Evolutionary conservation across 176 grass and related monocot genomes (phyloP), one percentile per base, ranked within the genome.

Genomic region (Pharus latifolius): DNA sequence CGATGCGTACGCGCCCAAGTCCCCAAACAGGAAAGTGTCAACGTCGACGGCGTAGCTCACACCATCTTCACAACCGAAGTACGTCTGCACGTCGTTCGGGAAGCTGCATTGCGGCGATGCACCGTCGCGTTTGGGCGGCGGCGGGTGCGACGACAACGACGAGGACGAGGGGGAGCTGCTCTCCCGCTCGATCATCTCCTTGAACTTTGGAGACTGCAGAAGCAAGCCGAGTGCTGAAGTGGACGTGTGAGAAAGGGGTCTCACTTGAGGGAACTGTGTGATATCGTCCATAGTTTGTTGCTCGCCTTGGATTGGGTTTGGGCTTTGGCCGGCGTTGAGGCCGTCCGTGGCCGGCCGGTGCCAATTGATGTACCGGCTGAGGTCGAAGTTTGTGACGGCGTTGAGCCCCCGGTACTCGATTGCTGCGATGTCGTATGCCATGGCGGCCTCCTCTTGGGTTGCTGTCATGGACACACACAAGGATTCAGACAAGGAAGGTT

Each of bases 381-480:
- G 44, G 63, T 88, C 82, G 19, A 96, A 96, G 85, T 91, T 96
- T 26, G 88, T 96, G 45, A 96, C 85, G 1, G 82, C 79, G 41
- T 86, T 91, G 22, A 84, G 79, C 15, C 92, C 88, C 1, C 85
- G 75, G 47, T 91, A 69, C 67, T 96, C 64, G 47, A 96, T 91
- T 2, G 88, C 92, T 0, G 92, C 92, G 3, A 84, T 52, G 79
- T 92, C 92, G 63, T 96, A 96, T 7, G 92, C 88, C 53, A 72
- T 78, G 1, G 92, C 88, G 0, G 92, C 92, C 58, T 82, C 92
- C 63, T 96, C 92, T 32, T 88, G 82, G 2, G 92, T 96, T 0
- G 88, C 85, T 96, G 76, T 17, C 56, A 58, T 38, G 8, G 8
- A n/a, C n/a, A n/a, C n/a, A n/a, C n/a, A n/a, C n/a, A n/a, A n/a